Evolutionary conservation across 768 basidiomycete species (phyloP), one percentile per base, ranked within the genome.

Genomic region (Tulasnella sp.): DNA sequence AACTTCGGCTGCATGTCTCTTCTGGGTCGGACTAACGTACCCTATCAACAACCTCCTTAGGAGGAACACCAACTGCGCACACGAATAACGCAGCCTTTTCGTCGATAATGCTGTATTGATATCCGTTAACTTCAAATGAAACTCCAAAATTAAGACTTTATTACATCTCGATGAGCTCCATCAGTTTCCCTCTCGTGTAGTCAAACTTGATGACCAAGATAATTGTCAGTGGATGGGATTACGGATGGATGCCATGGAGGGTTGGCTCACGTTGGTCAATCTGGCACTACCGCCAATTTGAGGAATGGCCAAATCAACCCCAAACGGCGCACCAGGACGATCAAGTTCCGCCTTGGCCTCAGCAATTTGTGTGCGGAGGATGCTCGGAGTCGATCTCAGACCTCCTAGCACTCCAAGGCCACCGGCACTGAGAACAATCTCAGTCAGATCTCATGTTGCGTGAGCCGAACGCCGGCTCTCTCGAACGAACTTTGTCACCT

Each of bases 1-100:
- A 67, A 16, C 61, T 26, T 35, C 61, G 26, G 2, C 26, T 32
- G 15, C 4, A 16, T 67, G 26, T 11, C 61, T 5, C 61, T 5
- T 29, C 29, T 5, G 26, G 26, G 29, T 35, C 5, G 35, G 32
- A 26, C 44, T 4, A 16, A 44, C 44, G 5, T 18, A 67, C 61
- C 61, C 89, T 92, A 77, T 95, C 92, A 29, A 96, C 92, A 40
- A 88, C 91, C 83, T 91, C 89, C 82, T 90, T 93, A 0, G 94
- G 92, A 18, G 94, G 94, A 2, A 96, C 93, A 72, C 93, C 93
- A 16, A 93, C 91, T 5, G 61, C 61, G 5, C 61, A 93, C 23
- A 96, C 93, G 80, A 95, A 96, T 73, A 96, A 86, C 40, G 91
- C 87, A 0, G 91, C 91, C 78, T 89, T 90, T 82, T 88, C 88